Evolutionary conservation across 2,329 filamentous ascomycete species (phyloP).

Genomic region (Colletotrichum chrysophilum): DNA sequence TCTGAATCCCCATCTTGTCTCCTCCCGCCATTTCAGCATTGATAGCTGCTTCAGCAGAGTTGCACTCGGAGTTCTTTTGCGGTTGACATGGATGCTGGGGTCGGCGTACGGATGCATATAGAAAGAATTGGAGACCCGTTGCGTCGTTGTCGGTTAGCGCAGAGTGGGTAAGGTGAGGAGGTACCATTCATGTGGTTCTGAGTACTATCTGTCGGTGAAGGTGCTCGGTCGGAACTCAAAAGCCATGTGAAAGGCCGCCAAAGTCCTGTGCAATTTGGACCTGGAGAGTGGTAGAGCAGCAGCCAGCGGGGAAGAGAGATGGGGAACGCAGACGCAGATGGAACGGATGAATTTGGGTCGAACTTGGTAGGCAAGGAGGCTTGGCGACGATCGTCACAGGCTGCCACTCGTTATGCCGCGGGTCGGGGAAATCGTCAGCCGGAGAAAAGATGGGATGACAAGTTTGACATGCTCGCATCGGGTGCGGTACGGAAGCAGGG

Average conservation of each 20-base stretch:
- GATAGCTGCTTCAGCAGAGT: background rate
- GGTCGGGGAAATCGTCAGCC: constrained; percentile 12
- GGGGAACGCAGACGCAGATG: background rate
- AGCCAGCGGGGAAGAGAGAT: background rate
- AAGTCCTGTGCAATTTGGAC: background rate
- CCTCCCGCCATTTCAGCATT: background rate
- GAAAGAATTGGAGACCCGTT: background rate
- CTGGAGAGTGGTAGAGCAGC: background rate
- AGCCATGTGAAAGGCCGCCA: background rate
- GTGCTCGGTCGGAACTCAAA: background rate
- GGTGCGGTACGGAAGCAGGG: background rate
- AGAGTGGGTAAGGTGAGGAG: background rate
- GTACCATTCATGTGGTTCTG: background rate
- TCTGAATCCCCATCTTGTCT: background rate
- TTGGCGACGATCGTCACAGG: constrained; percentile 15
- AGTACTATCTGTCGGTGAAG: background rate
- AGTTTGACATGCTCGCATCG: constrained; percentile 3
- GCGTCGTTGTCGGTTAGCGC: background rate
- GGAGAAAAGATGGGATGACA: constrained; percentile 22
- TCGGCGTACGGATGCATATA: background rate
- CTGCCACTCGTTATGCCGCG: constrained; percentile 18
- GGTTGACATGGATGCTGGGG: background rate
- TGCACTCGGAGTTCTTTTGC: background rate
- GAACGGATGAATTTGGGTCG: background rate
- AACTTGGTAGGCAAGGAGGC: background rate